Conservation (phyloP, 1,284 basidiomycete genomes). For the Rhizoctonia solani region DNA sequence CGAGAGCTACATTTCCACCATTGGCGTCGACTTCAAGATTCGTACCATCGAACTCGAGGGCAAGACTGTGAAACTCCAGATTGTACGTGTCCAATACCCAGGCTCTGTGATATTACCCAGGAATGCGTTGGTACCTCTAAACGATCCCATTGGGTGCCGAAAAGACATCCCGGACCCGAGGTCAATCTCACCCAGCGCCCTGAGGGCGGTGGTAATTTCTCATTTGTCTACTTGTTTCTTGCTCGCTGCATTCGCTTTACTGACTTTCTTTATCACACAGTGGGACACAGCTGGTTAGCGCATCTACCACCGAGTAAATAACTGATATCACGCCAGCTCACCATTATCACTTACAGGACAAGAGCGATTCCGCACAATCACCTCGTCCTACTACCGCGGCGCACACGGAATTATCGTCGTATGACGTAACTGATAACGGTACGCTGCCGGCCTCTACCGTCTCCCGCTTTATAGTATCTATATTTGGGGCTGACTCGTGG, state of each 20-base stretch:
- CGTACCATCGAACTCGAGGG: conserved; percentile 99
- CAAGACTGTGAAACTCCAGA: conserved; percentile 99
- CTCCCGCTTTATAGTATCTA: background rate
- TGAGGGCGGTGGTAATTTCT: background rate
- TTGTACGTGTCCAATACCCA: conserved; percentile 65
- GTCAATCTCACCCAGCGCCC: conserved; percentile 25
- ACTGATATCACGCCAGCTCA: background rate
- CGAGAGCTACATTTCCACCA: conserved; percentile 98
- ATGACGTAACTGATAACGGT: conserved; percentile 99
- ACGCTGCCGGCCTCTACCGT: conserved; percentile 46
- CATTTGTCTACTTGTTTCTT: background rate
- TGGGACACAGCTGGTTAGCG: conserved; percentile 92
- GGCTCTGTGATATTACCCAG: background rate
- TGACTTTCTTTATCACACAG: conserved; percentile 50
- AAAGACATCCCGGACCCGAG: background rate
- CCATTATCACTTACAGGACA: conserved; percentile 62
- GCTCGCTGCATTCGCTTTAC: conserved; percentile 36
- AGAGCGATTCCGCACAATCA: conserved; percentile 97
- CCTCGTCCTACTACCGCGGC: conserved; percentile 95
- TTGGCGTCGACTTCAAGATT: conserved; percentile 99
- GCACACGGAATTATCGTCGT: conserved; percentile 98
- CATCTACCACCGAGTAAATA: background rate
- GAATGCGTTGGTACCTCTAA: background rate
- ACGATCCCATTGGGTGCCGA: background rate
- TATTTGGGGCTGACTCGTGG: background rate